Conservation (phyloP, 1,139 yeast genomes). For the Candida pseudoviswanathii region DNA sequence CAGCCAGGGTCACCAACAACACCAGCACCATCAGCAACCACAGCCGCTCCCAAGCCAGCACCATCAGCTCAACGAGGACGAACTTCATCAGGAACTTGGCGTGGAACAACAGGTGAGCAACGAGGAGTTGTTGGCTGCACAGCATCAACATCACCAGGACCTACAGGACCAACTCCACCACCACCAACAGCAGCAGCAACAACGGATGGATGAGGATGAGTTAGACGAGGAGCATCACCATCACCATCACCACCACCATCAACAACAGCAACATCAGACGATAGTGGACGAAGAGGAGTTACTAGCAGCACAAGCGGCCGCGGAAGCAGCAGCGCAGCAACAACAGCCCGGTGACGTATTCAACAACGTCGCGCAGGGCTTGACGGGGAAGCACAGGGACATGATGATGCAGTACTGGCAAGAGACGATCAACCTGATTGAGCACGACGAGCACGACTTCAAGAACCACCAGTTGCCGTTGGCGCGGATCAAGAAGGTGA, state of each 20-base stretch:
- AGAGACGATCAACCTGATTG: slow-evolving; percentile 87
- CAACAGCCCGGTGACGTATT: slow-evolving; percentile 69
- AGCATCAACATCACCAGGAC: slow-evolving; percentile 6
- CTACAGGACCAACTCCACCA: not conserved
- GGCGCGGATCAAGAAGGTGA: slow-evolving; percentile 92
- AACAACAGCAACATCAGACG: slow-evolving; percentile 15
- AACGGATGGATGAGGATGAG: not conserved
- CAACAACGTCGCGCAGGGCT: slow-evolving; percentile 91
- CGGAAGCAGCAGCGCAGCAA: slow-evolving; percentile 49
- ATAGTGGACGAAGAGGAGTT: slow-evolving; percentile 39
- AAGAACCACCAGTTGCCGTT: slow-evolving; percentile 92
- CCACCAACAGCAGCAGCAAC: slow-evolving; percentile 8
- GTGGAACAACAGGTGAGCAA: not conserved
- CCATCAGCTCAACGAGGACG: slow-evolving; percentile 3
- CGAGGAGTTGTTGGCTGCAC: not conserved
- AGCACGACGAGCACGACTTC: slow-evolving; percentile 87
- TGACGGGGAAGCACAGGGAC: slow-evolving; percentile 78
- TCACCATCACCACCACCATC: not conserved
- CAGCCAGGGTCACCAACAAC: slow-evolving; percentile 3
- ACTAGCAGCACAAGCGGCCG: slow-evolving; percentile 51
- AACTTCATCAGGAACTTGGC: slow-evolving; percentile 2
- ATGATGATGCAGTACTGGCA: slow-evolving; percentile 98
- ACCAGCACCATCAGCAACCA: slow-evolving; percentile 7
- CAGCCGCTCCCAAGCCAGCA: not conserved
- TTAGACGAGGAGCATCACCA: not conserved